Evolutionary conservation across 2,329 filamentous ascomycete genomes (phyloP).

Genomic region (Helotiales sp.): DNA sequence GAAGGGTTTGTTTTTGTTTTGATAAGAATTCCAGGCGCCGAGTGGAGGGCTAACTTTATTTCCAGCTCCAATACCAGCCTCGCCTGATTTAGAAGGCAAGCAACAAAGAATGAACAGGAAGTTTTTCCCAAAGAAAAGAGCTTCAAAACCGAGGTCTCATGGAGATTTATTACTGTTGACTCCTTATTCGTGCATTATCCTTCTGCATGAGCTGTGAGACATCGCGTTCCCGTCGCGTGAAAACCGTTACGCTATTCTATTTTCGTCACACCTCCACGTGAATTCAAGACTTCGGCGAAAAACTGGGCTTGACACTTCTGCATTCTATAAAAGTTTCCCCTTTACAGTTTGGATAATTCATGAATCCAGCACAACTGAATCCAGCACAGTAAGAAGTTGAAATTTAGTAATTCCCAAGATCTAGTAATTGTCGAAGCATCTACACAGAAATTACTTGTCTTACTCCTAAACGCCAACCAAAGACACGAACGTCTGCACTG

Average conservation of each 20-base stretch:
- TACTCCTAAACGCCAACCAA: not conserved
- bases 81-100: not conserved
- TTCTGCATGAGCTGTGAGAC: not conserved
- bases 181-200: not conserved
- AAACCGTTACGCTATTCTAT: not conserved
- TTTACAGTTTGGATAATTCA: too few species aligned
- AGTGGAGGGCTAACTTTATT: not conserved
- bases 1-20: not conserved
- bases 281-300: too few species aligned
- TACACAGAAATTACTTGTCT: not conserved
- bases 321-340: too few species aligned
- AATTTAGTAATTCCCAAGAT: too few species aligned
- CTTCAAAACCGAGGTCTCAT: not conserved
- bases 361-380: too few species aligned
- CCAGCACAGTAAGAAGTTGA: too few species aligned
- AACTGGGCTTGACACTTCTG: too few species aligned
- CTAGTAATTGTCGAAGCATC: not conserved
- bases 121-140: not conserved
- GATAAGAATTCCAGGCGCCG: not conserved
- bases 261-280: too few species aligned
- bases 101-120: not conserved
- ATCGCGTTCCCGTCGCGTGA: not conserved
- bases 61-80: not conserved
- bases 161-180: not conserved
- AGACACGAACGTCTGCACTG: not conserved